Evolutionary conservation across 306 rosid genomes (phyloP), one percentile per base, ranked within the genome.

Genomic region (Styphnolobium japonicum): DNA sequence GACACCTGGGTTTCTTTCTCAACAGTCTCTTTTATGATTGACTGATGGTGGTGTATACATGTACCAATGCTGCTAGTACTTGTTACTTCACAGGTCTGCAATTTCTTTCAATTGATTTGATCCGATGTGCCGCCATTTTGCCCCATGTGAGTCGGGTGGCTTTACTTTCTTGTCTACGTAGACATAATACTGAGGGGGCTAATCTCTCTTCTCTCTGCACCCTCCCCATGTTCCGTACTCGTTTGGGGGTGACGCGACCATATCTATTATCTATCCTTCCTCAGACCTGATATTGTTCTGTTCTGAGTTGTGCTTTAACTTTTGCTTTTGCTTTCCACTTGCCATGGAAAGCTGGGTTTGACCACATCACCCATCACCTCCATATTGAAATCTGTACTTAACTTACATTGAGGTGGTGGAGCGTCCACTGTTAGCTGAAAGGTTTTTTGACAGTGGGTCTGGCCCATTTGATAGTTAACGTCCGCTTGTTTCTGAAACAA

Each of bases 81-180:
- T 43, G 64, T 34, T 53, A 14, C 45, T 70, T 65, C 79, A 81
- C 78, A 66, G 80, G 42, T 63, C 79, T 52, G 82, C 58, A 11
- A 9, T 57, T 55, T 36, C 81, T 76, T 71, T 87, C 88, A 78
- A 77, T 82, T 86, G 93, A 92, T 88, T 83, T 87, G 96, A 93
- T 95, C 84, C 74, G 62, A 79, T 88, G 91, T 89, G 99, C 98
- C 98, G 99, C 99, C 99, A 82, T 88, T 89, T 93, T 84, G 86
- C 80, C 65, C 82, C 85, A 73, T 87, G 80, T 79, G 81, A 78
- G 53, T 16, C 49, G 82, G 81, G 75, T 63, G 79, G 7, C 63
- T 77, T 58, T 76, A 55, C 55, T 57, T 79, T 67, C 84, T 83
- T 86, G 66, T 72, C 72, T 80, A 46, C 36, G 56, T 79, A 81